Conservation (phyloP, 495 filamentous ascomycete genomes). For the Penicillium subrubescens region DNA sequence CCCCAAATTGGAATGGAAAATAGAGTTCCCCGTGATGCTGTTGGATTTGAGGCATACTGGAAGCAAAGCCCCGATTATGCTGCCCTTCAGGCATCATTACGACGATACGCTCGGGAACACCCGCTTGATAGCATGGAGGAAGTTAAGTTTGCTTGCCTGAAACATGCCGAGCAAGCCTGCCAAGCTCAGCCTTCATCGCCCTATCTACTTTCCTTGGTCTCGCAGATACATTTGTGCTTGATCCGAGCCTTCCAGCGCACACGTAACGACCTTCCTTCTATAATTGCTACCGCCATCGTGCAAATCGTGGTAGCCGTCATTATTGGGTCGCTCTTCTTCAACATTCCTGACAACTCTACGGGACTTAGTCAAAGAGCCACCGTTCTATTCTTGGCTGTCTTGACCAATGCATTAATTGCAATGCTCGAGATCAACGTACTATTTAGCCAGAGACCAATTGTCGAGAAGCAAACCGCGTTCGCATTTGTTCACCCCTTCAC, state of each 20-base stretch:
- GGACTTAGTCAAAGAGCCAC: constrained; percentile 54
- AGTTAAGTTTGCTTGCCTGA: background rate
- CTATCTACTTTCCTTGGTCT: constrained; percentile 44
- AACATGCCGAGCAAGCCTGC: constrained; percentile 32
- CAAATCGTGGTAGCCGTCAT: background rate
- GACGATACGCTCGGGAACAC: background rate
- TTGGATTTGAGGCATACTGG: constrained; percentile 66
- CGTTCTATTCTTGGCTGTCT: constrained; percentile 82
- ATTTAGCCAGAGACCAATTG: constrained; percentile 58
- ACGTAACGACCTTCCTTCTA: constrained; percentile 48
- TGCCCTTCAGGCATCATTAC: constrained; percentile 46
- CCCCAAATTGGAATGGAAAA: constrained; percentile 60
- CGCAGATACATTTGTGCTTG: constrained; percentile 50
- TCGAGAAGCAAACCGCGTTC: constrained; percentile 62
- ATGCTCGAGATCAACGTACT: constrained; percentile 58
- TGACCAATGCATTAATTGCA: constrained; percentile 54
- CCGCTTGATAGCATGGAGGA: background rate
- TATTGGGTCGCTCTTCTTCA: constrained; percentile 61
- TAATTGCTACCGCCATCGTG: constrained; percentile 63
- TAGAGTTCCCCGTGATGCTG: constrained; percentile 65
- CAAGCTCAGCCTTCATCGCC: constrained; percentile 40
- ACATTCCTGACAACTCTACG: constrained; percentile 36
- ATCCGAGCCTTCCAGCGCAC: constrained; percentile 44
- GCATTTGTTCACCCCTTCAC: constrained; percentile 62
- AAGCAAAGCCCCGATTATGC: constrained; percentile 53